Base-by-base conservation (phyloP, 352 stramenopile genomes). In the Phytophthora idaei region DNA sequence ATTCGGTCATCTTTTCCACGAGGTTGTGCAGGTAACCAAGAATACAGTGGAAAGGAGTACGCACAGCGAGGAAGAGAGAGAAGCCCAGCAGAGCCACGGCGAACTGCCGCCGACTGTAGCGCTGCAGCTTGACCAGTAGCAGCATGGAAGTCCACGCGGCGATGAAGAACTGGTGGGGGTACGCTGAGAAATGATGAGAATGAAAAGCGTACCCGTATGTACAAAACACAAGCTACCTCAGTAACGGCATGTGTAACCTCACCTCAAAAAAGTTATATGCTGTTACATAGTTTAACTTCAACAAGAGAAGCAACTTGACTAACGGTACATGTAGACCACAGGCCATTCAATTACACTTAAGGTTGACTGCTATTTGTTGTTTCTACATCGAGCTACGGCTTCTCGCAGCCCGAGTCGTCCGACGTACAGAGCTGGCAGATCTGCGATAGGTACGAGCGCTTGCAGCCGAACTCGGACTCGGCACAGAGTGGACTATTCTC, bases 381-480 rank as follows among this genome's bases (percentile, higher is more conserved):
- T 64, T 64, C 54, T 69, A 69, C 52, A 25, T 57, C 25, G 51
- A 36, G 25, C 17, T 56, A 63, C 27, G 39, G 37, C 54, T 70
- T 66, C 45, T 80, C 76, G 50, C 84, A 93, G 48, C 69, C 75
- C 4, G 37, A 34, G 10, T 68, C 53, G 4, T 58, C 37, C 28
- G 64, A 57, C 6, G 64, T 77, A 55, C 84, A 93, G 21, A 89
- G 51, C 44, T 85, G 67, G 59, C 84, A 93, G 55, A 90, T 77
- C 69, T 90, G 82, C 15, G 81, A 83, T 41, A 76, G 79, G 49
- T 85, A 74, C 55, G 69, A 72, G 36, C 84, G 81, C n/a, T 76
- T 77, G 73, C 84, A 93, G 52, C 84, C 84, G 48, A 71, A 85
- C 32, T 75, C 42, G 1, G 80, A 71, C 2, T 76, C 53, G 2